These are phyloP conservation scores for Galerina marginata DNA, from an alignment of 768 basidiomycete species.

Conservation along the genomic window DNA sequence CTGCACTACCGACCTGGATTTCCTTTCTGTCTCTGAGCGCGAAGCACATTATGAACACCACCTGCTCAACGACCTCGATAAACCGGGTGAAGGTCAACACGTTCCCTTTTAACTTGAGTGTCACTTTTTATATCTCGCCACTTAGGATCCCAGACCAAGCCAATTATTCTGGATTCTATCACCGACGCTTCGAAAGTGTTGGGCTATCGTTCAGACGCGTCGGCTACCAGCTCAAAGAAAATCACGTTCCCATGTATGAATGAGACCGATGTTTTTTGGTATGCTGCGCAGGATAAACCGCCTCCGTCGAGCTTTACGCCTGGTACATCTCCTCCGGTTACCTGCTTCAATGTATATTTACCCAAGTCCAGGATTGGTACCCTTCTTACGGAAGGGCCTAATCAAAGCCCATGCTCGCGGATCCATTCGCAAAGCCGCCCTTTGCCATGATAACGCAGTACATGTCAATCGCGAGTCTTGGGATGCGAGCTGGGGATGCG, in stretches of 20 bases:
- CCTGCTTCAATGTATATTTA: neutral
- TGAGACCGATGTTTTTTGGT: slow-evolving; percentile 69
- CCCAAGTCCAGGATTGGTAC: slow-evolving; percentile 59
- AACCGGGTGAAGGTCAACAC: slow-evolving; percentile 10
- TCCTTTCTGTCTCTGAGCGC: slow-evolving; percentile 43
- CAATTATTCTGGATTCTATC: slow-evolving; percentile 14
- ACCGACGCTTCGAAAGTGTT: neutral
- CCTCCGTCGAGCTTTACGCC: slow-evolving; percentile 67
- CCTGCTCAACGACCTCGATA: slow-evolving; percentile 27
- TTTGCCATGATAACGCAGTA: slow-evolving; percentile 68
- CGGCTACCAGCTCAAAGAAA: slow-evolving; percentile 9
- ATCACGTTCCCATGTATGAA: slow-evolving; percentile 25
- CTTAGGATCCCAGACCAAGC: slow-evolving; percentile 11
- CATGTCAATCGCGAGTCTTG: slow-evolving; percentile 63
- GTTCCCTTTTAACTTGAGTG: neutral
- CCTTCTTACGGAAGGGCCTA: slow-evolving; percentile 62
- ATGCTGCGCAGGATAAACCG: slow-evolving; percentile 43
- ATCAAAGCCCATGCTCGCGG: slow-evolving; percentile 56
- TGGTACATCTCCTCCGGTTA: slow-evolving; percentile 41
- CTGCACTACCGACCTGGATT: slow-evolving; percentile 49
- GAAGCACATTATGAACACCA: slow-evolving; percentile 64
- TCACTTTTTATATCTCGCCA: neutral
- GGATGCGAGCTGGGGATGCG: slow-evolving; percentile 78
- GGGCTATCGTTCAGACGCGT: neutral
- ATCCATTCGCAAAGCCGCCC: slow-evolving; percentile 55